Percentiles rank a stretch among this genome's conserved stretches.
Evolutionary conservation across 2,329 filamentous ascomycete genomes (phyloP).

Genomic region (Sclerotiophoma versabilis): DNA sequence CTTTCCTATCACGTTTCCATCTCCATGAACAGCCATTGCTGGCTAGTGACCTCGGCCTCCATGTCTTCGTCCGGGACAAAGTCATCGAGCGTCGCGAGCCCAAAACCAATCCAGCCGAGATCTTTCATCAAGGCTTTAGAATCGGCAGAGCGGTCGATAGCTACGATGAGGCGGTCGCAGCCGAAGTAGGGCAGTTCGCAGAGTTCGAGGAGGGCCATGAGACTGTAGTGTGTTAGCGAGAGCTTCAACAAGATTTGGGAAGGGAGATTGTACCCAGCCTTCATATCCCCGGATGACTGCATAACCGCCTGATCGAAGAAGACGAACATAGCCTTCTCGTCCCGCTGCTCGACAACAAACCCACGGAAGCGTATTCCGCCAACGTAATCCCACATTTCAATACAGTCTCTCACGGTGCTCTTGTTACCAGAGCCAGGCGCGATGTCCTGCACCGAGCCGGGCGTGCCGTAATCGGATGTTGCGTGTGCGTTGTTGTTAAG

Average conservation of each 20-base stretch:
- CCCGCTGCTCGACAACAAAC: slow-evolving; percentile 75
- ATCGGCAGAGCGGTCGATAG: slow-evolving; percentile 75
- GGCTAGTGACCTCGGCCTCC: slow-evolving; percentile 64
- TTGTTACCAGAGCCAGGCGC: slow-evolving; percentile 19
- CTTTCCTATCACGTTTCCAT: slow-evolving; percentile 72
- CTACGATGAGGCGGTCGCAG: slow-evolving; percentile 80
- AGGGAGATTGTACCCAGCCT: slow-evolving; percentile 74
- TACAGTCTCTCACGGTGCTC: slow-evolving; percentile 65
- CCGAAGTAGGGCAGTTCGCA: slow-evolving; percentile 74
- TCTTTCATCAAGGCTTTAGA: slow-evolving; percentile 74
- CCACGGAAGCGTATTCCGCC: slow-evolving; percentile 85
- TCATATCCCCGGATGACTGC: slow-evolving; percentile 71
- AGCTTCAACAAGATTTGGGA: not conserved
- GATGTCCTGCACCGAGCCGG: slow-evolving; percentile 32
- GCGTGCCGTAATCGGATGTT: slow-evolving; percentile 42
- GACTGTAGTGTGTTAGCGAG: slow-evolving; percentile 30
- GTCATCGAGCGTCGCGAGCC: slow-evolving; percentile 77
- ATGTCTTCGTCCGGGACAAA: slow-evolving; percentile 67
- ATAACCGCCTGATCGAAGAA: slow-evolving; percentile 82
- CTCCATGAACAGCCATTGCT: slow-evolving; percentile 83
- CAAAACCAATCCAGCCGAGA: slow-evolving; percentile 92
- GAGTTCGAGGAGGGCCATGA: slow-evolving; percentile 90
- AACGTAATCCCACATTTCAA: slow-evolving; percentile 86
- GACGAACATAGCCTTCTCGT: slow-evolving; percentile 79
- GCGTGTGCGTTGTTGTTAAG: slow-evolving; percentile 40